Percentiles rank a stretch among this genome's conserved stretches.
phyloP scores from a whole-genome alignment of 257 asterid species.

The Lycium barbarum region DNA sequence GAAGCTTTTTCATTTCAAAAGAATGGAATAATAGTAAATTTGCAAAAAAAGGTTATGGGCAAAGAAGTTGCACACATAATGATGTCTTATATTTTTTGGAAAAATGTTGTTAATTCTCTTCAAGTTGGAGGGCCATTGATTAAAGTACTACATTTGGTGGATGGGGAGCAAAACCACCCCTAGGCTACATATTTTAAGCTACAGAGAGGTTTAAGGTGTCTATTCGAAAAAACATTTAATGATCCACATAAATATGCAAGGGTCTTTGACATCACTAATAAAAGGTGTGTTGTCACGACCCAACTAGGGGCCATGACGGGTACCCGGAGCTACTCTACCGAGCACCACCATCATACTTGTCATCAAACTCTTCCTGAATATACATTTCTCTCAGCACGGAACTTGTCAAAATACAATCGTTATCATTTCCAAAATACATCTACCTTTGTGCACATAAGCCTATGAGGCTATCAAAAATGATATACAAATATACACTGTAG shows the following conservation, averaged over 20 bases:
- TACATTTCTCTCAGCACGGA: no score
- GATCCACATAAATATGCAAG: neutral
- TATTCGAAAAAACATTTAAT: neutral
- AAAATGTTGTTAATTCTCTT: neutral
- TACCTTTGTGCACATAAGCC: no score
- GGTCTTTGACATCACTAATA: neutral
- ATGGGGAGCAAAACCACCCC: no score
- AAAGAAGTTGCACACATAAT: neutral
- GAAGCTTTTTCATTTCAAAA: neutral
- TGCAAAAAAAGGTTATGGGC: no score
- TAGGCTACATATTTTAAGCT: neutral
- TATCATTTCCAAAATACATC: no score
- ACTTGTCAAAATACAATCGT: no score
- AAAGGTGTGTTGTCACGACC: neutral
- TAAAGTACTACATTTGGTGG: neutral
- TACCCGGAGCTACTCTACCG: no score
- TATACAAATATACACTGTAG: no score
- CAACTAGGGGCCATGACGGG: neutral
- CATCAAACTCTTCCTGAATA: no score
- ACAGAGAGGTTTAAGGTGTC: neutral
- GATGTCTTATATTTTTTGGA: no score
- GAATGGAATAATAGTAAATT: neutral
- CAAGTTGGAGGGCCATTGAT: neutral
- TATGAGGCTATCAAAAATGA: no score
- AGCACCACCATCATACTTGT: no score